Conservation (phyloP, 352 stramenopile species). For the Pythium rhizo-oryzae region DNA sequence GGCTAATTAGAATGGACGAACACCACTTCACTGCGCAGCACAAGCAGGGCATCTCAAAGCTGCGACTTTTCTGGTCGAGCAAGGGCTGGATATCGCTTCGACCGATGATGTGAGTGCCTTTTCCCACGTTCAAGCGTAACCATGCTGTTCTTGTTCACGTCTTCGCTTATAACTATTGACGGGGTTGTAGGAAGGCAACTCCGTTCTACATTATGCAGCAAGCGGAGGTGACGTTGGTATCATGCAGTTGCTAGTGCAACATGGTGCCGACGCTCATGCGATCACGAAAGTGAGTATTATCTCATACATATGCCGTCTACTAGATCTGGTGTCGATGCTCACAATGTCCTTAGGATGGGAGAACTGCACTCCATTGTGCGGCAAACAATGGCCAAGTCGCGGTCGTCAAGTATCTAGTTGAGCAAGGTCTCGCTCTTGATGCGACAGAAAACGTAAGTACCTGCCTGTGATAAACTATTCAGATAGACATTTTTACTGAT, state of each 20-base stretch:
- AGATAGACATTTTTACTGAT: background rate
- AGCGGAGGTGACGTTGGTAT: background rate
- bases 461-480: background rate
- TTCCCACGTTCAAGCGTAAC: too few relatives aligned
- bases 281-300: background rate
- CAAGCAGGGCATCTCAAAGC: background rate
- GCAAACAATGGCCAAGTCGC: background rate
- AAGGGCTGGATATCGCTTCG: too few relatives aligned
- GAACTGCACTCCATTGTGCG: background rate
- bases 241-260: background rate
- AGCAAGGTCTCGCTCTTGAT: background rate
- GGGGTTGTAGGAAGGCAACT: background rate
- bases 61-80: background rate
- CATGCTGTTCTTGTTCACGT: too few relatives aligned
- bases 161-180: background rate
- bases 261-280: background rate
- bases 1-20: background rate
- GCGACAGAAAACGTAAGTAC: background rate
- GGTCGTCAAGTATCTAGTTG: background rate
- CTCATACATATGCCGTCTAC: background rate
- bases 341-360: background rate
- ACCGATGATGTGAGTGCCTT: background rate
- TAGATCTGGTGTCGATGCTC: too few relatives aligned
- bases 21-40: background rate
- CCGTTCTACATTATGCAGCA: background rate